A percentile compares a stretch with the other conserved stretches of the same genome.
Conservation (phyloP, 345 rosid species). For the Excoecaria agallocha region DNA sequence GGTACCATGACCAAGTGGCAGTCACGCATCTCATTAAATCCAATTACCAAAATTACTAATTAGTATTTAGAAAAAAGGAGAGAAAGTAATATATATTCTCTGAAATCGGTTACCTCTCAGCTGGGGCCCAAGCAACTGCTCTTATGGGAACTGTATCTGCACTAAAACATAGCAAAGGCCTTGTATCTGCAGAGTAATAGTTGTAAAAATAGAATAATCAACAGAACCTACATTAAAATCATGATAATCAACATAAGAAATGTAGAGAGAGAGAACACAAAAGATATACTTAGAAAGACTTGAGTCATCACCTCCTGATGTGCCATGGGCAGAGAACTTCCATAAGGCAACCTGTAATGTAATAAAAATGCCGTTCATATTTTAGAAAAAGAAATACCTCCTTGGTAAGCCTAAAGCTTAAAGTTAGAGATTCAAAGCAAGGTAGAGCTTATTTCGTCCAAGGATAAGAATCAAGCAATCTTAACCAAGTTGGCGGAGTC, state of each 20-base stretch:
- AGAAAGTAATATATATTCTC: background rate
- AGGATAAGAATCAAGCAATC: background rate
- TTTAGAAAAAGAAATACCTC: slow-evolving; percentile 5
- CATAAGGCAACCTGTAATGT: slow-evolving; percentile 80
- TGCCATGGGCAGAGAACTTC: slow-evolving; percentile 60
- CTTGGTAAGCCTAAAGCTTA: background rate
- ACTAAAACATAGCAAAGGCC: slow-evolving; percentile 77
- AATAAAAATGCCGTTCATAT: slow-evolving; percentile 3
- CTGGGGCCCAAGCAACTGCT: slow-evolving; percentile 88
- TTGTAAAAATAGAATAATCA: slow-evolving; percentile 4
- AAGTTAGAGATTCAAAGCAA: background rate
- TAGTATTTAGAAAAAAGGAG: background rate
- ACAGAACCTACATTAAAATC: background rate
- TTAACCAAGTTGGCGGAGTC: background rate
- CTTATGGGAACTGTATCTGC: slow-evolving; percentile 84
- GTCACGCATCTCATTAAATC: background rate
- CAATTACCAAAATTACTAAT: slow-evolving; percentile 2
- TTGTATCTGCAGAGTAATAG: slow-evolving; percentile 59
- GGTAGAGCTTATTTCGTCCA: background rate
- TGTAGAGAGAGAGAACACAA: background rate
- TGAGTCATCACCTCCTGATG: slow-evolving; percentile 51
- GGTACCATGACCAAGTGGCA: background rate
- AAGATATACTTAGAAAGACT: background rate
- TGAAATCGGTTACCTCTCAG: slow-evolving; percentile 52
- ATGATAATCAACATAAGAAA: background rate